A percentile compares a stretch with the other conserved stretches of the same genome.
These are phyloP conservation scores for Sporothrix schenckii DNA, from an alignment of 2,329 filamentous ascomycete genomes.

Conservation along the genomic window DNA sequence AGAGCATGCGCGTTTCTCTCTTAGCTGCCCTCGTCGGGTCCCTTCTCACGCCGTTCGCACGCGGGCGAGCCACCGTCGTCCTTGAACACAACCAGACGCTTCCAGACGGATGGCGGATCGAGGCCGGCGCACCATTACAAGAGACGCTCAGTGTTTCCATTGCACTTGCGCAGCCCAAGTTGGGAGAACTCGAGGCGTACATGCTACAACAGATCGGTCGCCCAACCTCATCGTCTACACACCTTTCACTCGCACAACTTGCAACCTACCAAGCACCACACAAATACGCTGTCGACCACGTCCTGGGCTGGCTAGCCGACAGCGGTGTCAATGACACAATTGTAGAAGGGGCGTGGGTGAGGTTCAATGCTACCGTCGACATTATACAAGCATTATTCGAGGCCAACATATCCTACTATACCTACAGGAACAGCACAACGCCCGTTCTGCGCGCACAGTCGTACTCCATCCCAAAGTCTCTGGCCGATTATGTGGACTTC, in stretches of 20 bases:
- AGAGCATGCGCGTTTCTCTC: slow-evolving; percentile 22
- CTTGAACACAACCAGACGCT: not conserved
- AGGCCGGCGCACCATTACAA: not conserved
- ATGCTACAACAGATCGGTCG: slow-evolving; percentile 11
- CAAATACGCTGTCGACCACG: slow-evolving; percentile 42
- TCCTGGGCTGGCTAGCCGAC: slow-evolving; percentile 49
- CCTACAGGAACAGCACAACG: slow-evolving; percentile 42
- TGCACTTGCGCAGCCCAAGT: slow-evolving; percentile 30
- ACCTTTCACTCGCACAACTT: slow-evolving; percentile 46
- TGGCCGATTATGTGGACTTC: slow-evolving; percentile 49
- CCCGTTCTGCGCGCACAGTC: slow-evolving; percentile 50
- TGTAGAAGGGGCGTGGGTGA: slow-evolving; percentile 48
- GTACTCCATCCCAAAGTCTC: slow-evolving; percentile 50
- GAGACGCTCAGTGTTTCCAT: slow-evolving; percentile 29
- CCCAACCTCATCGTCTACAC: not conserved
- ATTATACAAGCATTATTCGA: slow-evolving; percentile 48
- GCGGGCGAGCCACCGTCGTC: slow-evolving; percentile 1
- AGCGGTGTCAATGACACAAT: slow-evolving; percentile 44
- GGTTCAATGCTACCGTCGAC: slow-evolving; percentile 48
- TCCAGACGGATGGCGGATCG: slow-evolving; percentile 29
- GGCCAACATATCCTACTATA: slow-evolving; percentile 48
- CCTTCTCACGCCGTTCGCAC: not conserved
- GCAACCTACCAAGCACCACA: slow-evolving; percentile 45
- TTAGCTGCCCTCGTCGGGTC: slow-evolving; percentile 21
- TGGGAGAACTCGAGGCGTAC: slow-evolving; percentile 21